Conservation (phyloP, 2,329 filamentous ascomycete species). For the Penicillium concentricum region DNA sequence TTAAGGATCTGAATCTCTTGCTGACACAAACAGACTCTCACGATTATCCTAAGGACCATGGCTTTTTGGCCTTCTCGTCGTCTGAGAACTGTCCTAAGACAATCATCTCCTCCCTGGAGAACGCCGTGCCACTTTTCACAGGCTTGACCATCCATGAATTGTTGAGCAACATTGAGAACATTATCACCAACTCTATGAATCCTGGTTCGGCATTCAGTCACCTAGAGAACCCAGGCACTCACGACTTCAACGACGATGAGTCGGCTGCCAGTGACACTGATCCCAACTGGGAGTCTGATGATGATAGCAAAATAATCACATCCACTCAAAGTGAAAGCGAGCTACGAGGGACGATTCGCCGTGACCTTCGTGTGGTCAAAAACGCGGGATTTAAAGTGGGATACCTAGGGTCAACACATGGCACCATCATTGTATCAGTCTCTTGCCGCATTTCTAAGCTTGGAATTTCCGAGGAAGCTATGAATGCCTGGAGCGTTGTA, state of each 20-base stretch:
- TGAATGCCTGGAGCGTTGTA: constrained; percentile 73
- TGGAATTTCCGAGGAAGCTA: constrained; percentile 69
- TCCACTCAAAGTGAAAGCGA: neutral
- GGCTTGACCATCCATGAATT: constrained; percentile 49
- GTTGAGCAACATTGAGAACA: constrained; percentile 47
- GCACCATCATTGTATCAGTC: constrained; percentile 59
- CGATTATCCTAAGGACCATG: constrained; percentile 59
- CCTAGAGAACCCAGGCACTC: neutral
- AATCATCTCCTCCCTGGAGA: constrained; percentile 42
- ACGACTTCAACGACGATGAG: constrained; percentile 18
- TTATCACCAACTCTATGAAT: constrained; percentile 31
- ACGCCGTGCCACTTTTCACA: constrained; percentile 39
- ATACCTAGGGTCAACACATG: constrained; percentile 54
- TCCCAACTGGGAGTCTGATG: constrained; percentile 35
- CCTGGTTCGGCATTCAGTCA: constrained; percentile 10
- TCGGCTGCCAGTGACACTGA: constrained; percentile 31
- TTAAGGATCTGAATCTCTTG: neutral
- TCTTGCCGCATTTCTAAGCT: constrained; percentile 70
- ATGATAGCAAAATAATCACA: constrained; percentile 13
- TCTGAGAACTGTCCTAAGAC: constrained; percentile 35
- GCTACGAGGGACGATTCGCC: constrained; percentile 46
- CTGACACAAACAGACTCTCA: constrained; percentile 50
- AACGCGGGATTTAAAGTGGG: constrained; percentile 69
- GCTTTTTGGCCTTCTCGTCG: constrained; percentile 48
- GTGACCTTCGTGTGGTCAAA: constrained; percentile 63